phyloP scores from a whole-genome alignment of 352 stramenopile genomes.

The Phytophthora gonapodyides region DNA sequence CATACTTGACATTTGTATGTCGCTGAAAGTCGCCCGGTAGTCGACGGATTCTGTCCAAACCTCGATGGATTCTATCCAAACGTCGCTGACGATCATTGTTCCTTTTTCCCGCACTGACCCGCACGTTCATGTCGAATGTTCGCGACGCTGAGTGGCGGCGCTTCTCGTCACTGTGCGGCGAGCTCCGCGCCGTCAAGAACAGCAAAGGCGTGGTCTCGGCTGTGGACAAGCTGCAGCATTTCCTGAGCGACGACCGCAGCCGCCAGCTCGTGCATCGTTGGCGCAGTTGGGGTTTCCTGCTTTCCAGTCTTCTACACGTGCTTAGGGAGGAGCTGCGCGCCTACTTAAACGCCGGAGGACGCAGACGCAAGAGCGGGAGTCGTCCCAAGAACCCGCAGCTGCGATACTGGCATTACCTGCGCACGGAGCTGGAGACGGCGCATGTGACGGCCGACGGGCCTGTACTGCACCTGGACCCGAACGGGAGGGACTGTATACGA shows the following conservation, averaged over 20 bases:
- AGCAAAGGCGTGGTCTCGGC: constrained; percentile 37
- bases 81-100: no score
- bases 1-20: no score
- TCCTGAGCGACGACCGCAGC: constrained; percentile 52
- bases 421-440: constrained; percentile 59
- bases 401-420: constrained; percentile 63
- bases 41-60: no score
- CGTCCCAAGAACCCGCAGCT: constrained; percentile 46
- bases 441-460: constrained; percentile 54
- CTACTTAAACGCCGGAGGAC: constrained; percentile 37
- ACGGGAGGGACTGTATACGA: constrained; percentile 62
- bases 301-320: constrained; percentile 52
- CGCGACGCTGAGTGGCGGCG: constrained; percentile 43
- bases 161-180: constrained; percentile 51
- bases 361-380: constrained; percentile 38
- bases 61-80: no score
- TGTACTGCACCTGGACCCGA: constrained; percentile 72
- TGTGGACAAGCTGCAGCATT: constrained; percentile 49
- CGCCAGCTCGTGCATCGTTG: constrained; percentile 72
- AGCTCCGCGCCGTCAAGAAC: constrained; percentile 50
- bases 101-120: no score
- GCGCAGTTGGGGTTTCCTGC: constrained; percentile 67
- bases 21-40: no score
- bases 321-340: constrained; percentile 52
- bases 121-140: no score